Evolutionary conservation across 768 basidiomycete genomes (phyloP), one percentile per base, ranked within the genome.

Genomic region (Boletus speciosus): DNA sequence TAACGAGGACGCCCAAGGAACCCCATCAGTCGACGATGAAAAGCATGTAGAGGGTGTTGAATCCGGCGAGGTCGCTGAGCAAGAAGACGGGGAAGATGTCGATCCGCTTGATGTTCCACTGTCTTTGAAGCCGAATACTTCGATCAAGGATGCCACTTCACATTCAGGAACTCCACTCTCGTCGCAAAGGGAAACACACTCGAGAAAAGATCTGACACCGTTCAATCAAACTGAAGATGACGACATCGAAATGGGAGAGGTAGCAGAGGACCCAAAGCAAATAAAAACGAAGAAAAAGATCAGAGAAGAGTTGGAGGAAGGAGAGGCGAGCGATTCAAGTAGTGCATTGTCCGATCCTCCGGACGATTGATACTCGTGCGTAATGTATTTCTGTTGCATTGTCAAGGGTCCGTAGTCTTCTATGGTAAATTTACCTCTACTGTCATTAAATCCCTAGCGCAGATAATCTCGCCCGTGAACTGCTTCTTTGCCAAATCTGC

Each of bases 171-270:
- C 73, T 14, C 62, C 68, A 31, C 49, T 58, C 32, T 61, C 59
- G 14, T 60, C 64, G 15, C 65, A 64, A 43, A 61, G 71, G 64
- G 59, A 54, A 47, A 61, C 42, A 36, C 64, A 37, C 52, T 63
- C 63, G 1, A 60, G 49, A 54, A 66, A 39, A 21, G 56, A 41
- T 6, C 49, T 23, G 21, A 54, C 67, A 27, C 51, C 57, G 4
- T 71, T 70, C 53, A 55, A 55, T 45, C 60, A 59, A 60, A 57
- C 53, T 12, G 71, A 59, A 69, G 83, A 76, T 29, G 80, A 88
- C 59, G 90, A 93, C 57, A 91, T 93, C 58, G 90, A 93, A 70
- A 93, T 93, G 90, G 90, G 90, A n/a, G 90, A 93, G 65, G 81
- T 93, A 4, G 85, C 88, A 56, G 90, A 93, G 64, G 81, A 82